Base-by-base conservation (phyloP, 345 rosid genomes). In the Adansonia digitata region DNA sequence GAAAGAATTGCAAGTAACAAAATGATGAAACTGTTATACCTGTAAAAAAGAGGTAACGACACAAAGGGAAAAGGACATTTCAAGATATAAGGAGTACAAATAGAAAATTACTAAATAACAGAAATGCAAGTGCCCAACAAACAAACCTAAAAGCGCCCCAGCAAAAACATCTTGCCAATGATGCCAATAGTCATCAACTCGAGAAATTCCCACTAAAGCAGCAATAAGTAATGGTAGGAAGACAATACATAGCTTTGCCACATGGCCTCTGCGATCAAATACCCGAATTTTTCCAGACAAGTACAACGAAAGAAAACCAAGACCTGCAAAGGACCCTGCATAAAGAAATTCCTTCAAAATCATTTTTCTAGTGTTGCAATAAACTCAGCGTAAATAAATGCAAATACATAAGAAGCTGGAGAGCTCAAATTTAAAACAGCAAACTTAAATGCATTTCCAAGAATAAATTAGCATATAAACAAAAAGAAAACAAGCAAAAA, bases 121-220 rank as follows among this genome's bases (percentile, higher is more conserved):
- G 12, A 40, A 70, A 34, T 11, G 45, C n/a, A 20, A 63, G 52
- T 35, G 35, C 53, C 35, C 12, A 22, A 75, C 29, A 66, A 53
- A 72, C 75, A 49, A 57, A 91, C 98, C 98, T 77, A 91, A 60
- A 73, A 92, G 76, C 61, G 88, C 96, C 74, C 98, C 98, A 75
- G 93, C 94, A 77, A 92, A 94, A 26, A 92, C 96, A 90, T 94
- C 98, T 84, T 90, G 90, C 98, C 94, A 92, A 59, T 94, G 97
- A 86, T 94, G 98, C 98, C 95, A 91, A 77, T 94, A 92, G 83
- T 94, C 97, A 80, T 94, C 98, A 64, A 94, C 95, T 51, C 98
- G 84, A 53, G 98, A 94, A 76, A 94, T 79, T 66, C 89, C 98
- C 35, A 94, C 85, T 68, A 94, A 81, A 45, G 98, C 90, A 56